Conservation (phyloP, 1,139 yeast species). For the Sugiyamaella grinbergsii region DNA sequence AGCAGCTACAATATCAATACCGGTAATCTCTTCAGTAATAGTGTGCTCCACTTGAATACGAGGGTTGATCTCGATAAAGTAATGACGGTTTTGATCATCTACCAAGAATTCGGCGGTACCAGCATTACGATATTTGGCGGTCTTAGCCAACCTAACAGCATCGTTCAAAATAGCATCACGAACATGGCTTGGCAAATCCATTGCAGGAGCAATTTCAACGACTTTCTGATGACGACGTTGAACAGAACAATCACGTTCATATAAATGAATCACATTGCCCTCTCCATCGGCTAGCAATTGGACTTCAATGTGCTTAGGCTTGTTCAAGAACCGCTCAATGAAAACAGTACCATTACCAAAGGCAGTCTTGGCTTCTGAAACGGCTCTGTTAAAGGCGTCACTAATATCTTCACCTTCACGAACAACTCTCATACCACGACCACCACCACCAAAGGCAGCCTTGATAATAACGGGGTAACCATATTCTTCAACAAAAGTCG, state of each 20-base stretch:
- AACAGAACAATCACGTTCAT: conserved; percentile 98
- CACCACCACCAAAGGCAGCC: conserved; percentile 99
- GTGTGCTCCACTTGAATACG: conserved; percentile 99
- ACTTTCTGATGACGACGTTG: conserved; percentile 99
- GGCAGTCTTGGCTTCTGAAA: conserved; percentile 90
- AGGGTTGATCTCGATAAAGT: conserved; percentile 97
- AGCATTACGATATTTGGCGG: conserved; percentile 92
- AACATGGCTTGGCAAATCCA: conserved; percentile 75
- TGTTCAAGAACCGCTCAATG: conserved; percentile 91
- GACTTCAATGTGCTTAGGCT: conserved; percentile 97
- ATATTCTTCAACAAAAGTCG: conserved; percentile 71
- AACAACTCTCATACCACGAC: conserved; percentile 99
- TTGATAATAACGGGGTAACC: conserved; percentile 97
- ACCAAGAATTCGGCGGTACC: conserved; percentile 99
- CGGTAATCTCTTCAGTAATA: conserved; percentile 97
- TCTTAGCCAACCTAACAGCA: conserved; percentile 87
- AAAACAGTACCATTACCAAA: conserved; percentile 98
- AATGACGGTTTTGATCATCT: conserved; percentile 91
- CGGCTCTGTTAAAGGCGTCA: conserved; percentile 93
- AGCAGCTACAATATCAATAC: conserved; percentile 96
- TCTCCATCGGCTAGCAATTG: conserved; percentile 91
- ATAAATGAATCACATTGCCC: conserved; percentile 93
- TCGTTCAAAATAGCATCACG: conserved; percentile 91
- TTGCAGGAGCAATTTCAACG: conserved; percentile 99
- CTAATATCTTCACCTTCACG: conserved; percentile 91